Evolutionary conservation across 495 filamentous ascomycete genomes (phyloP).

Genomic region (Cercophora newfieldiana): DNA sequence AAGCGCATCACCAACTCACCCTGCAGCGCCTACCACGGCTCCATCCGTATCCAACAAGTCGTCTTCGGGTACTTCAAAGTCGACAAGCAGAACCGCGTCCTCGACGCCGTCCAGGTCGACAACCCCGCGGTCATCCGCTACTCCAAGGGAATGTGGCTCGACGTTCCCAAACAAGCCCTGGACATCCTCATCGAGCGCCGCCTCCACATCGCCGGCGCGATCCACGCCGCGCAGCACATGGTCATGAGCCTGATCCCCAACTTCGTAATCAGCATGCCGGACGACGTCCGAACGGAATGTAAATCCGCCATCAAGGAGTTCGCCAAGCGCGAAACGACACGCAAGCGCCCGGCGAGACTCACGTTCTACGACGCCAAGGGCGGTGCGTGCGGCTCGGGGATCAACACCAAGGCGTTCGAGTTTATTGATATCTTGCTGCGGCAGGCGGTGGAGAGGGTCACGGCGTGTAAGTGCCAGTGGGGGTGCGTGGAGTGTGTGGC

Average conservation of each 20-base stretch:
- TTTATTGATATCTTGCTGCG: slow-evolving; percentile 77
- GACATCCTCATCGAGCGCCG: slow-evolving; percentile 69
- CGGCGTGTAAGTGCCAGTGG: slow-evolving; percentile 64
- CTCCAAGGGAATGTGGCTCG: slow-evolving; percentile 95
- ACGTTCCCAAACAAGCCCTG: slow-evolving; percentile 77
- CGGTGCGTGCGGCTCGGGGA: slow-evolving; percentile 77
- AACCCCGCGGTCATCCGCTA: slow-evolving; percentile 85
- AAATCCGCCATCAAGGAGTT: slow-evolving; percentile 80
- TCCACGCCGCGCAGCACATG: slow-evolving; percentile 93
- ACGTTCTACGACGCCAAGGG: slow-evolving; percentile 97
- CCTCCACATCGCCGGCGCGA: slow-evolving; percentile 83
- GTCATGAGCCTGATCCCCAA: slow-evolving; percentile 83
- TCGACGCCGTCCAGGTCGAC: slow-evolving; percentile 90
- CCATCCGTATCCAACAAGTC: slow-evolving; percentile 77
- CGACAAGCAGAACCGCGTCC: slow-evolving; percentile 71
- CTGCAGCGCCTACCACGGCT: slow-evolving; percentile 74
- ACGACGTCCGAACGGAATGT: slow-evolving; percentile 92
- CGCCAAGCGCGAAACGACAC: slow-evolving; percentile 55
- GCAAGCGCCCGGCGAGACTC: slow-evolving; percentile 85
- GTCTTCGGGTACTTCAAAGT: slow-evolving; percentile 98
- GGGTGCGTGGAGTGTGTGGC: slow-evolving; percentile 90
- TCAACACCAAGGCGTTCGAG: slow-evolving; percentile 89
- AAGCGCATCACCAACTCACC: slow-evolving; percentile 56
- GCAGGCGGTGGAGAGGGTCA: slow-evolving; percentile 77
- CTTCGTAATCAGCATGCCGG: slow-evolving; percentile 80